Percentiles rank a stretch among this genome's conserved stretches.
Conservation (phyloP, 306 rosid genomes). For the Cotoneaster glaucophyllus region DNA sequence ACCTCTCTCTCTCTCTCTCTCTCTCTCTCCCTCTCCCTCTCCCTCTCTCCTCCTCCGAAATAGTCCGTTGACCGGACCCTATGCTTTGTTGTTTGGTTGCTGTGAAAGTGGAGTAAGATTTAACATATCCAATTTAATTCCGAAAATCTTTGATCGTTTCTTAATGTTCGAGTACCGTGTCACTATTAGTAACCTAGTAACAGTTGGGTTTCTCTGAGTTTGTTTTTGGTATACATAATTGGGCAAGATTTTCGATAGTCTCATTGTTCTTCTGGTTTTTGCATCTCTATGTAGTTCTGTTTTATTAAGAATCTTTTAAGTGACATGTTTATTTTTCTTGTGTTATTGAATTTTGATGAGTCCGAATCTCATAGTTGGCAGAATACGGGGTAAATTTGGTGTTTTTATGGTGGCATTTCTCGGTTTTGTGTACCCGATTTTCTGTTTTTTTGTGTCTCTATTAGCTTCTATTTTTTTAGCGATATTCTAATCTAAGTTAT, state of each 20-base stretch:
- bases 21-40: background rate
- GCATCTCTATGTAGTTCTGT: background rate
- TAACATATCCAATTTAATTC: background rate
- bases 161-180: background rate
- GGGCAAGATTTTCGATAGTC: background rate
- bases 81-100: slow-evolving; percentile 17
- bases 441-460: slow-evolving; percentile 13
- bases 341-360: background rate
- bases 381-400: background rate
- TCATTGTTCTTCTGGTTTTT: background rate
- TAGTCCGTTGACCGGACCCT: slow-evolving; percentile 6
- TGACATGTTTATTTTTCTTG: background rate
- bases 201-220: background rate
- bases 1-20: background rate
- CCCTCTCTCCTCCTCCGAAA: background rate
- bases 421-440: background rate
- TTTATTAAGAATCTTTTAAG: background rate
- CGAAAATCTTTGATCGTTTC: background rate
- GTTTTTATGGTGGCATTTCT: background rate
- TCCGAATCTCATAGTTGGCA: background rate
- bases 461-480: slow-evolving; percentile 14
- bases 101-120: slow-evolving; percentile 6
- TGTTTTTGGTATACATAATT: background rate
- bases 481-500: too few species aligned
- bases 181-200: background rate